Conservation (phyloP, 257 asterid genomes). For the Gynochthodes officinalis region DNA sequence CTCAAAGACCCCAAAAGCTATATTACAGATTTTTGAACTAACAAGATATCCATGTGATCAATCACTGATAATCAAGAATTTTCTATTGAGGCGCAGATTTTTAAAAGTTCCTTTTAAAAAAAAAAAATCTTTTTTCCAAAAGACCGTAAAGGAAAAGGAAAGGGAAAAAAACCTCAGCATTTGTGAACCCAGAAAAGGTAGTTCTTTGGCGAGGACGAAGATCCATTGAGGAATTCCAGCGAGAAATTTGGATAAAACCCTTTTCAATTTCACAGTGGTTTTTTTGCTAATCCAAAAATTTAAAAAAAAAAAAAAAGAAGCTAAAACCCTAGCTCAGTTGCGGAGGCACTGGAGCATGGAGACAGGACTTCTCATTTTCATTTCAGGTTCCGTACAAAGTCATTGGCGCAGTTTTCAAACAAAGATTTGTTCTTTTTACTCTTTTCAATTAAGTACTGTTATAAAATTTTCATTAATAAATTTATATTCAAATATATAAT, state of each 20-base stretch:
- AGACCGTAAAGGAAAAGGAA: not conserved
- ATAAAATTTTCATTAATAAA: no score
- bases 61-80: not conserved
- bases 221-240: conserved; percentile 39
- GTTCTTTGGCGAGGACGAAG: conserved; percentile 60
- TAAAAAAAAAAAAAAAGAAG: not conserved
- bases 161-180: conserved; percentile 47
- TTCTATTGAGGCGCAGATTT: not conserved
- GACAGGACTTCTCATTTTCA: not conserved
- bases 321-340: conserved; percentile 17
- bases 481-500: no score
- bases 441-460: no score
- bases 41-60: not conserved
- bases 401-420: not conserved
- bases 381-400: not conserved
- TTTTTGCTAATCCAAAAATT: no score
- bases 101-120: no score
- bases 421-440: not conserved
- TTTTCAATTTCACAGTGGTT: not conserved
- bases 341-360: not conserved
- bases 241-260: not conserved
- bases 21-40: not conserved
- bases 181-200: conserved; percentile 58
- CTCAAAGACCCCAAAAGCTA: not conserved
- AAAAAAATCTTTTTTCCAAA: not conserved